Percentiles rank a stretch among this genome's conserved stretches.
phyloP scores from a whole-genome alignment of 2,329 filamentous ascomycete species.

The Penicillium paneum region DNA sequence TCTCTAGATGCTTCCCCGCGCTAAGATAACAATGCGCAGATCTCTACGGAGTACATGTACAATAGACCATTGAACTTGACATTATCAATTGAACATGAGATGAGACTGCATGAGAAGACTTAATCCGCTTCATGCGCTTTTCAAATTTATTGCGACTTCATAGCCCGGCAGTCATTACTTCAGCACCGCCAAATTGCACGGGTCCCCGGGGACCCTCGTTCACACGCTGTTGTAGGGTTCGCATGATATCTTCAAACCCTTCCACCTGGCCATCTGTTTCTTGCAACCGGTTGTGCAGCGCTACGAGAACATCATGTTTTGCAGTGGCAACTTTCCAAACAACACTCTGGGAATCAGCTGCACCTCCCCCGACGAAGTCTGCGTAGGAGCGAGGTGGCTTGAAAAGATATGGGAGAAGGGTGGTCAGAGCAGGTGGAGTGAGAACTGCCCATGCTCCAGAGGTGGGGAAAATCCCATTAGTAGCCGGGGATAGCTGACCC shows the following conservation, averaged over 20 bases:
- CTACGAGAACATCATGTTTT: constrained; percentile 56
- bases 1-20: constrained; percentile 10
- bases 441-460: constrained; percentile 53
- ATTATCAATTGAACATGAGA: not conserved
- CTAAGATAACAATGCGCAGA: constrained; percentile 19
- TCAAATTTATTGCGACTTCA: constrained; percentile 15
- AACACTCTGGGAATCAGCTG: constrained; percentile 55
- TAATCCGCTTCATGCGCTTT: not conserved
- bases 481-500: constrained; percentile 36
- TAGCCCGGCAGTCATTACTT: constrained; percentile 38
- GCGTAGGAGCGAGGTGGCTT: constrained; percentile 56
- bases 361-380: constrained; percentile 56
- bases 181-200: constrained; percentile 27
- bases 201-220: constrained; percentile 44
- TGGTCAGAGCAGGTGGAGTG: constrained; percentile 49
- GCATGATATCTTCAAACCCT: constrained; percentile 41
- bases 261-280: constrained; percentile 29
- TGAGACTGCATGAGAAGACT: not conserved
- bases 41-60: constrained; percentile 1
- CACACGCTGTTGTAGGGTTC: constrained; percentile 40
- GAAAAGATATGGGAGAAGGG: constrained; percentile 56
- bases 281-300: constrained; percentile 47
- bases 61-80: not conserved
- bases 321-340: constrained; percentile 57
- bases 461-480: constrained; percentile 36